Percentiles rank a stretch among this genome's conserved stretches.
phyloP scores from a whole-genome alignment of 1,284 basidiomycete species.

The Schizophyllum commune region DNA sequence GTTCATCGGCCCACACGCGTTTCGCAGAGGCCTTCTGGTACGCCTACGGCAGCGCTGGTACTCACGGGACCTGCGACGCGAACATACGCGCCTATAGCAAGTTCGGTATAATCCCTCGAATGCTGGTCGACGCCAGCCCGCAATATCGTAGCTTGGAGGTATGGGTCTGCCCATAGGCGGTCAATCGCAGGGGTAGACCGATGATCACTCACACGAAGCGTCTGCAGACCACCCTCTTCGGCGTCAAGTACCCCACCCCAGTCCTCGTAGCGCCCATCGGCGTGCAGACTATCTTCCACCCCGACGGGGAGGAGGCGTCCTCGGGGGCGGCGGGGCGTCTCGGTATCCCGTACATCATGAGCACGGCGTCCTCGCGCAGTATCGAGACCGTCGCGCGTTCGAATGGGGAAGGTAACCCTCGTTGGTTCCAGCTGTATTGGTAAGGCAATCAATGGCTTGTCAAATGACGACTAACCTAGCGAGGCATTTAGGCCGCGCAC shows the following conservation, averaged over 20 bases:
- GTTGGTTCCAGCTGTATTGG: constrained; percentile 84
- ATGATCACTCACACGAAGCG: not conserved
- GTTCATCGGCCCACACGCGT: not conserved
- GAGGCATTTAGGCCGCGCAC: constrained; percentile 29
- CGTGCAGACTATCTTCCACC: constrained; percentile 62
- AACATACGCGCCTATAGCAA: constrained; percentile 51
- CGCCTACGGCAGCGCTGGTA: constrained; percentile 56
- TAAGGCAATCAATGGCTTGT: not conserved
- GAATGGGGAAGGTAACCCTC: constrained; percentile 45
- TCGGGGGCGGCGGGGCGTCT: constrained; percentile 59
- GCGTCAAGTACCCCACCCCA: constrained; percentile 55
- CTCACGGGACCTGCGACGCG: constrained; percentile 43
- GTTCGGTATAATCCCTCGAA: constrained; percentile 65
- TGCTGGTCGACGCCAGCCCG: constrained; percentile 62
- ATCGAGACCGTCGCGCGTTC: constrained; percentile 69
- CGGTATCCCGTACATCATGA: constrained; percentile 64
- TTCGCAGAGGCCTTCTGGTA: constrained; percentile 52
- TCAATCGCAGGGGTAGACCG: too few species aligned
- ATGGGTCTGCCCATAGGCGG: too few species aligned
- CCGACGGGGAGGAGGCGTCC: constrained; percentile 61
- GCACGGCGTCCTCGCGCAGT: constrained; percentile 60
- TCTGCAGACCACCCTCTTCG: constrained; percentile 58
- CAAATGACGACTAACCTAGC: not conserved
- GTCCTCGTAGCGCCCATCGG: constrained; percentile 71
- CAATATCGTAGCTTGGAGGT: constrained; percentile 51